Evolutionary conservation across 441 rosid genomes (phyloP), one percentile per base, ranked within the genome.

Genomic region (Gossypium schwendimanii): DNA sequence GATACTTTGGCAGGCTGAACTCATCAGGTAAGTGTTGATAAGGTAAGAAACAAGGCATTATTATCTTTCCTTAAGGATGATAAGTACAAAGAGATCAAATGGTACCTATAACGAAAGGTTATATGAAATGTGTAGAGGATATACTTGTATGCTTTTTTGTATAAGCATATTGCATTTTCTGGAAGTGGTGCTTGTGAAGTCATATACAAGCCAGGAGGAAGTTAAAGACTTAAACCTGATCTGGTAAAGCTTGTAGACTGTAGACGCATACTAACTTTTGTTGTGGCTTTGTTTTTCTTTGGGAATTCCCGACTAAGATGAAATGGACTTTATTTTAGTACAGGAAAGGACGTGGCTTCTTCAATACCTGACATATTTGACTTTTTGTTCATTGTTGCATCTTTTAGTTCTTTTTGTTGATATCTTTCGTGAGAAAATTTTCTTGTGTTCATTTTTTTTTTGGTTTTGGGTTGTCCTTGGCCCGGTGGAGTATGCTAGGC

Each of bases 1-100:
- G 88, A 61, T 76, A 52, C 53, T 71, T 78, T 76, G 20, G 68
- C 72, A 36, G 17, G 71, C 54, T 76, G 63, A 73, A 69, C 31
- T 69, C 59, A 57, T 65, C 41, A 75, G 81, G 53, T 77, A 67
- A 73, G 78, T 63, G 68, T 68, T 71, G 73, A 61, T 50, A 70
- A 68, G 71, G 79, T 73, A 23, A 20, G 47, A 74, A 53, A 24
- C 53, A 77, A 72, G 77, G 76, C 71, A 69, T 39, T 58, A 44
- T 5, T 67, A 31, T 63, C 12, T 64, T 33, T 75, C 41, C 47
- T 45, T 17, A 59, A 62, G 68, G 57, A 49, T 67, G 54, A 21
- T 71, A 70, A 76, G 15, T 60, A 53, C 45, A 11, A 50, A 65
- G 77, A 72, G 75, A 50, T 63, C 15, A 62, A 60, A 23, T 44